Conservation (phyloP, 306 rosid genomes). For the Gillenia trifoliata region DNA sequence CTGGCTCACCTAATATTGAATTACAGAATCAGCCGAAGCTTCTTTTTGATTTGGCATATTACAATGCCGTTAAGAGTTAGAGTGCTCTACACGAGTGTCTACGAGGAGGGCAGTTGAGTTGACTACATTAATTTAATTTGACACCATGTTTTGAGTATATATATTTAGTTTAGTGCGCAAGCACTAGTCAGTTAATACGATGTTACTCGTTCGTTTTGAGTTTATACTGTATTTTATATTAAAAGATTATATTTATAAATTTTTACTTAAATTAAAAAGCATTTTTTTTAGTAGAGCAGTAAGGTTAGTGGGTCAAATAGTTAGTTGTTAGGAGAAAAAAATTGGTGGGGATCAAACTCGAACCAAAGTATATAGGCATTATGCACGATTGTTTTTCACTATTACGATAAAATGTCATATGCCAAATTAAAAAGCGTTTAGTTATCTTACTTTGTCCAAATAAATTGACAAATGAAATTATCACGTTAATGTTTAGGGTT, state of each 20-base stretch:
- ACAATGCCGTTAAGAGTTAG: background rate
- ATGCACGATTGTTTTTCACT: fast-evolving
- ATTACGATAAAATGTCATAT: no score
- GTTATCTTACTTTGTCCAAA: no score
- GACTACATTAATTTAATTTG: background rate
- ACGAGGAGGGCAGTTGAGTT: background rate
- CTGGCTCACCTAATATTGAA: background rate
- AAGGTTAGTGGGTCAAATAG: no score
- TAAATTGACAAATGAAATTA: no score
- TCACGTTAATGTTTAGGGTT: no score
- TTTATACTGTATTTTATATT: no score
- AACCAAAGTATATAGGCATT: no score
- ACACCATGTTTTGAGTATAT: background rate
- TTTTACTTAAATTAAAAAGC: background rate
- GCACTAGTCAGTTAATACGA: background rate
- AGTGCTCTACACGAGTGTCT: background rate
- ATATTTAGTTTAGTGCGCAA: background rate
- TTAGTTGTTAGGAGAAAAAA: fast-evolving
- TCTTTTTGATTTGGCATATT: background rate
- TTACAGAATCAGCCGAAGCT: background rate
- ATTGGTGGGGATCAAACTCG: no score
- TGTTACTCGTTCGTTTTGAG: no score
- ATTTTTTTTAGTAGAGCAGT: no score
- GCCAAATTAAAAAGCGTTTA: background rate
- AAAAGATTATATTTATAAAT: no score